Evolutionary conservation across 805 yeast species (phyloP).

Genomic region (Teunomyces pallodes): DNA sequence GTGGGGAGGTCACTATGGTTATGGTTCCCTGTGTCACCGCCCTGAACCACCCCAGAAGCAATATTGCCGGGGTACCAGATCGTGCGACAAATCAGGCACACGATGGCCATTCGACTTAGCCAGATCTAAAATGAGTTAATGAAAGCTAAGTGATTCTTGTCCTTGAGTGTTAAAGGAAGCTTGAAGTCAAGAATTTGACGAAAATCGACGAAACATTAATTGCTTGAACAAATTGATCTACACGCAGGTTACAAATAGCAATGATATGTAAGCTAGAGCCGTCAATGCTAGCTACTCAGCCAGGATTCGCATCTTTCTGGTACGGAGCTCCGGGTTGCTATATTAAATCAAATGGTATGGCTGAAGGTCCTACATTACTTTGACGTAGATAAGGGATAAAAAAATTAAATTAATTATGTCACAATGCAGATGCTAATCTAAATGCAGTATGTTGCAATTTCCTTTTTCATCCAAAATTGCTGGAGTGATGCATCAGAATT

Average conservation of each 20-base stretch:
- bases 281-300: not conserved
- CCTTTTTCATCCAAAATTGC: not conserved
- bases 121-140: not conserved
- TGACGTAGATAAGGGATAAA: not conserved
- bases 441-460: conserved; percentile 1
- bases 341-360: no score
- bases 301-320: not conserved
- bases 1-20: conserved; percentile 5
- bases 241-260: no score
- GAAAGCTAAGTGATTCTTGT: no score
- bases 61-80: not conserved
- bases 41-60: not conserved
- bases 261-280: no score
- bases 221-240: no score
- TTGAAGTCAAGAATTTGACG: no score
- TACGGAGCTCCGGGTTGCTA: not conserved
- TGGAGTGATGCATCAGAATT: not conserved
- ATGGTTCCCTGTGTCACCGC: not conserved
- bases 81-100: not conserved
- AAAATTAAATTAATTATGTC: not conserved
- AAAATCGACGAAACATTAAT: no score
- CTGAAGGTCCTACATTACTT: no score
- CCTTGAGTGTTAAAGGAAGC: no score
- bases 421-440: not conserved
- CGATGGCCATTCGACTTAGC: not conserved